A percentile compares a stretch with the other conserved stretches of the same genome.
These are phyloP conservation scores for Rhizopogon vulgaris DNA, from an alignment of 768 basidiomycete genomes.

Conservation along the genomic window DNA sequence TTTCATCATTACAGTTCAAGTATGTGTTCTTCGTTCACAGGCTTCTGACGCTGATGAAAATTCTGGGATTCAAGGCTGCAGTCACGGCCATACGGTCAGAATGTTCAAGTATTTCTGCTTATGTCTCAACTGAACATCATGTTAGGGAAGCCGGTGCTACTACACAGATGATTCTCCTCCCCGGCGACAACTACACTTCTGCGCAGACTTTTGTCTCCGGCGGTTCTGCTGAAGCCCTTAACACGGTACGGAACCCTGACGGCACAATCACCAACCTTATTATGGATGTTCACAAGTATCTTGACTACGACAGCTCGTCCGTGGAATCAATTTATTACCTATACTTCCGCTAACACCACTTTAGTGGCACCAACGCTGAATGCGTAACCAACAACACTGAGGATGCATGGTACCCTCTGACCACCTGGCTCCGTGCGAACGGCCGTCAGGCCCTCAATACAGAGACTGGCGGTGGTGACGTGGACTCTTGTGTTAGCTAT, in stretches of 20 bases:
- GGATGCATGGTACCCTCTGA: conserved; percentile 39
- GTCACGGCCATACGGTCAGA: conserved; percentile 57
- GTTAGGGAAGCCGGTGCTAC: conserved; percentile 33
- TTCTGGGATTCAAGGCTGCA: conserved; percentile 40
- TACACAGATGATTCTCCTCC: conserved; percentile 50
- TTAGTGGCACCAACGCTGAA: conserved; percentile 33
- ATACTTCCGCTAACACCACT: neutral
- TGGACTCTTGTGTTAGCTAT: conserved; percentile 38
- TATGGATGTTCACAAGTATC: conserved; percentile 61
- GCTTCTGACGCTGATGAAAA: neutral
- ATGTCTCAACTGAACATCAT: neutral
- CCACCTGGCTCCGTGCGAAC: conserved; percentile 42
- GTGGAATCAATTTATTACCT: conserved; percentile 15
- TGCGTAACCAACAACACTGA: conserved; percentile 53
- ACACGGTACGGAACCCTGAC: conserved; percentile 39
- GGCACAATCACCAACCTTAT: conserved; percentile 40
- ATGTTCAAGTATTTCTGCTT: conserved; percentile 26
- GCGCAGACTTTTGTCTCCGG: conserved; percentile 45
- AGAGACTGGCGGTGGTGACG: conserved; percentile 56
- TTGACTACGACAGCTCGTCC: conserved; percentile 48
- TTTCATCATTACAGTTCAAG: neutral
- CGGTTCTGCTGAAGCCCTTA: conserved; percentile 44
- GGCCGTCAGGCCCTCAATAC: conserved; percentile 51
- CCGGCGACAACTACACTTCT: conserved; percentile 54
- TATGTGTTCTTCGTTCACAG: neutral